Evolutionary conservation across 805 yeast genomes (phyloP), one percentile per base, ranked within the genome.

Genomic region (Clavispora santaluciae): DNA sequence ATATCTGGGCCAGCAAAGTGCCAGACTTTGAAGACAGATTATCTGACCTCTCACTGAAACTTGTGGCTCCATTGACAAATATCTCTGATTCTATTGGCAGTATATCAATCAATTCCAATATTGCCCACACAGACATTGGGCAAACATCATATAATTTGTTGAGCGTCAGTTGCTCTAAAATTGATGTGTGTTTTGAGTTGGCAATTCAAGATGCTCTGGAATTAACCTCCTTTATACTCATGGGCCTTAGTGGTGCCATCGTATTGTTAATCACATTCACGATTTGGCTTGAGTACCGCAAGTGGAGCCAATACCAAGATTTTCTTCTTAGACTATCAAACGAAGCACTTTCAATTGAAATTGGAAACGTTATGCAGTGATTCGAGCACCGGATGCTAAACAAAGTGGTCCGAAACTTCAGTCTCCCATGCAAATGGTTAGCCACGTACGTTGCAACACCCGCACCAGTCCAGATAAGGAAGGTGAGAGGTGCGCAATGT

Each of bases 1-100:
- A 66, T 93, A 13, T 74, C 75, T 59, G 89, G 31, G 64, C 75
- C 16, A 60, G 64, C 0, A 66, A 76, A 2, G 63, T 84, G 0
- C 95, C 95, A 0, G 75, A 78, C 45, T 87, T 87, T 57, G 76
- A 74, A 2, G 70, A 73, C 6, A 81, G 87, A 3, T 74, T 79
- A 53, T 76, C 79, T 43, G 71, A 73, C 16, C 79, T 93, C 0
- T 70, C 77, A 33, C 41, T 55, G 0, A 50, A 80, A 29, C 71
- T 91, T 7, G 61, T 73, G 3, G 54, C 50, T 2, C 96, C 96
- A 0, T 86, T 88, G 53, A 69, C 70, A 1, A 43, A 54, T 10
- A 58, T 84, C 2, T 66, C 72, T 31, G 46, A 55, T 1, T 63
- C 70, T 37, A 55, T 83, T 5, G 48, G 57, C 21, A 41, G 50